Percentiles rank a stretch among this genome's conserved stretches.
phyloP scores from a whole-genome alignment of 164 flowering plant species.

The Aristolochia californica region DNA sequence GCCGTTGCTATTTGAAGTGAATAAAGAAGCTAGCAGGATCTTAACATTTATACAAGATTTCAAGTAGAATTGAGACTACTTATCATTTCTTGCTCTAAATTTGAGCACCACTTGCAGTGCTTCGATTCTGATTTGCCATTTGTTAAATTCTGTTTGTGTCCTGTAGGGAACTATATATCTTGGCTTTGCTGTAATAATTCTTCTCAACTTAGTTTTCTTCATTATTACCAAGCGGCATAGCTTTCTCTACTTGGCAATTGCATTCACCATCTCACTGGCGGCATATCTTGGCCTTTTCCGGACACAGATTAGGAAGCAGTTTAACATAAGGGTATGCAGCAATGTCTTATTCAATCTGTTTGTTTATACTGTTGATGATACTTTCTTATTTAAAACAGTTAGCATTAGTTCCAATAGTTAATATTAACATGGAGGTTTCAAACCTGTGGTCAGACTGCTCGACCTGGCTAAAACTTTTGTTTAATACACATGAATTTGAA shows the following conservation, averaged over 20 bases:
- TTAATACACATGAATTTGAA: too few species aligned
- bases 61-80: too few species aligned
- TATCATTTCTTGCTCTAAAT: too few species aligned
- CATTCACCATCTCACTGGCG: slow-evolving; percentile 42
- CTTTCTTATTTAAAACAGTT: background rate
- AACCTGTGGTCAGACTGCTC: too few species aligned
- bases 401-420: too few species aligned
- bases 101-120: too few species aligned
- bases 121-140: too few species aligned
- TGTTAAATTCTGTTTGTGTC: background rate
- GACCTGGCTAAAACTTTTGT: too few species aligned
- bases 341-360: background rate
- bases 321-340: slow-evolving; percentile 62
- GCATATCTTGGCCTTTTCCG: slow-evolving; percentile 61
- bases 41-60: too few species aligned
- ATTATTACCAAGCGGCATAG: slow-evolving; percentile 37
- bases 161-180: slow-evolving; percentile 55
- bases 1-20: too few species aligned
- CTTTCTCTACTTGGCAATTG: slow-evolving; percentile 55
- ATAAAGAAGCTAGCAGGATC: too few species aligned
- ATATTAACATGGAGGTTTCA: too few species aligned
- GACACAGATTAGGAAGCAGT: slow-evolving; percentile 57
- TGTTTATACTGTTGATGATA: background rate
- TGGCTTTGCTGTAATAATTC: slow-evolving; percentile 29
- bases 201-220: slow-evolving; percentile 45